Base-by-base conservation (phyloP, 2,329 filamentous ascomycete species). In the Talaromyces sp. region DNA sequence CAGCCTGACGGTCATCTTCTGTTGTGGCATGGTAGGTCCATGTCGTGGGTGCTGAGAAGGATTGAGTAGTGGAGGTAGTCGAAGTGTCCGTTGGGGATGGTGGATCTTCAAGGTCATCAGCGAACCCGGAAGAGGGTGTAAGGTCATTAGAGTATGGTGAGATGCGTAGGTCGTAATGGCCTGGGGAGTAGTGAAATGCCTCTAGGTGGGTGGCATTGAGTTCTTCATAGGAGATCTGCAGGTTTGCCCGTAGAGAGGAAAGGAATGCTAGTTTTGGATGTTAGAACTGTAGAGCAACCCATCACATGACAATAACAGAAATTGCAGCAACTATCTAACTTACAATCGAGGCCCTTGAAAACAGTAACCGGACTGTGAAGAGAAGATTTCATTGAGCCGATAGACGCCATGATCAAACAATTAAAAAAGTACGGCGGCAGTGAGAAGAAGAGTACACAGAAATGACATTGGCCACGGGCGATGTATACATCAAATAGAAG, bases 201-300 rank as follows among this genome's bases (percentile, higher is more conserved):
- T 69, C 43, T 72, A 75, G 68, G 80, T 69, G 76, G 79, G 68
- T 78, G 79, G 58, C 79, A 81, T 36, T 68, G 17, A 73, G 71
- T 27, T 76, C 76, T 63, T 73, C 74, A 67, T 79, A 61, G 82
- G 81, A 84, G 65, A 94, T 87, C 71, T 89, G 88, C 64, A 95
- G 85, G 74, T 95, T 95, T 69, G 90, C 90, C 70, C 91, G 88
- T 17, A 95, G 84, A 71, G 92, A 94, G 64, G 88, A 90, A 78
- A 95, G 90, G 81, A 95, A 95, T 29, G 91, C 91, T 95, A 77
- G 36, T 1, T 3, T 4, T 13, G 34, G 1, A 45, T 59, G 56
- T 59, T 31, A 59, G 56, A 15, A 59, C 8, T 59, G 34, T 15
- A 27, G 6, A 15, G 8, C 10, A 17, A 36, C 15, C 8, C 29